Base-by-base conservation (phyloP, 2,329 filamentous ascomycete genomes). In the Penicillium sp. region DNA sequence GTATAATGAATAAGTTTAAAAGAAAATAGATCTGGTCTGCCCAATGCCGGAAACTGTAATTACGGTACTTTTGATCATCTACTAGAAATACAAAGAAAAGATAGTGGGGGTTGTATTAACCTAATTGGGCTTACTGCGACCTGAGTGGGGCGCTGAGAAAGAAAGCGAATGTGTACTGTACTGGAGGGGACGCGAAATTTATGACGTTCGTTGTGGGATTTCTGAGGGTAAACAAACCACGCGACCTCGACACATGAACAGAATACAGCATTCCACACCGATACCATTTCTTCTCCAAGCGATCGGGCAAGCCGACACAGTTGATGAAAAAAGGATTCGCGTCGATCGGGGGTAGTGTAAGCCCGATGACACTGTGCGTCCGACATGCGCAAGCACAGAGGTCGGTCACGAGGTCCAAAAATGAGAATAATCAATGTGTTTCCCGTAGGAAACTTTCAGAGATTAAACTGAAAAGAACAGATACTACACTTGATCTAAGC, bases 381-480 rank as follows among this genome's bases (percentile, higher is more conserved):
- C 67, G 73, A 74, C 82, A 83, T 89, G 82, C 79, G 87, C 88
- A 89, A 90, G 88, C 87, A 82, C 86, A 89, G 87, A 84, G 87
- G 83, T 70, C 75, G 66, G 71, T 74, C 77, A 68, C 83, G 65
- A 58, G 67, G 57, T 75, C 65, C 81, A 90, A 90, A 88, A 90
- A 93, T 91, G 83, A 82, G 87, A 86, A 85, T 90, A 92, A 93
- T 90, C 87, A 86, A 81, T 82, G 83, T 84, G 82, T 81, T 80
- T 81, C 81, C 86, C 82, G 80, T 90, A 84, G 86, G 82, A 81
- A 82, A 83, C 84, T 91, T 90, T 89, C 89, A 93, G 89, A 89
- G 87, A 91, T 92, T 92, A 93, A 92, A 91, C 90, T 93, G 87
- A 91, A 90, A 91, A 92, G 89, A 93, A 92, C 90, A 93, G 92